Base-by-base conservation (phyloP, 768 basidiomycete species). In the Suillus ampliporus region DNA sequence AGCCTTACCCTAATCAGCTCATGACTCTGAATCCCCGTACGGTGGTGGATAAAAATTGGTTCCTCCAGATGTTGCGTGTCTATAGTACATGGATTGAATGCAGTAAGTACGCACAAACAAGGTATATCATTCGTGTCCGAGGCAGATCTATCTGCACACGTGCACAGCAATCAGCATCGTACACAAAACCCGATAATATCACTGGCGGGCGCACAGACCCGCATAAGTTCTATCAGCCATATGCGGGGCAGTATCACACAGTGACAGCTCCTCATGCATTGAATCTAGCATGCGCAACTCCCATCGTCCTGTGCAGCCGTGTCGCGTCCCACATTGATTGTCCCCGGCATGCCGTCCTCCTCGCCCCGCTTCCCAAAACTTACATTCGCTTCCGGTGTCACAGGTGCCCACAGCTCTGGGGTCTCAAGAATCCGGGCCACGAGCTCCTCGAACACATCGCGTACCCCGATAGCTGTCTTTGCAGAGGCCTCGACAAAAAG, bases 401-500 rank as follows among this genome's bases (percentile, higher is more conserved):
- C 74, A 58, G 77, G 71, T 28, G 85, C 83, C 92, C 92, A 95
- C 53, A 96, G 77, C 73, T 89, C 89, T 0, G 93, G 92, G 0
- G 91, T 93, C 41, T 92, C 91, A 57, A 96, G 67, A 63, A 97
- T 96, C 77, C 84, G 83, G 71, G 85, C 83, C 23, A 97, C 95
- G 7, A 97, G 86, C 59, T 91, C 89, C 47, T 82, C 77, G 69
- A 90, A 90, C 3, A 89, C 87, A 50, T 94, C 92, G 35, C 81
- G 82, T 7, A 98, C 95, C 17, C 91, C 90, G 0, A 92, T 81
- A 9, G 89, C 86, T 0, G 94, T 97, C 86, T 98, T 98, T 0
- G 97, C 97, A 0, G 90, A 93, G 1, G 94, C 89, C 78, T 99
- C 97, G 47, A 98, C 80, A 77, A 99, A 99, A 50, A 95, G 79